Evolutionary conservation across 495 filamentous ascomycete species (phyloP), one percentile per base, ranked within the genome.

Genomic region (Tuber indicum): DNA sequence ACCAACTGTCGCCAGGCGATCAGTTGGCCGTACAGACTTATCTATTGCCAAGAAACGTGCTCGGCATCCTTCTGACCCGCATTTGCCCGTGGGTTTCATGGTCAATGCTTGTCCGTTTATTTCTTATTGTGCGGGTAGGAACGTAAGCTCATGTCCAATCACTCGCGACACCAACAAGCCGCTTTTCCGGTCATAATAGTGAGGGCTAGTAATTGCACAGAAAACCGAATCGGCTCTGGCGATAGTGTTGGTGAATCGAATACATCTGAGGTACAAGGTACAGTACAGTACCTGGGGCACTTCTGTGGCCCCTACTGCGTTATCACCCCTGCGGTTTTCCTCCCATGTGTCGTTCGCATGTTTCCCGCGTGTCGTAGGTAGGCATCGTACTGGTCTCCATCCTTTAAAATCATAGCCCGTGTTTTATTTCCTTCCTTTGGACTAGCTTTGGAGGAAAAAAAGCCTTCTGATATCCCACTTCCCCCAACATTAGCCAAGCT

Each of bases 151-250:
- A 66, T 66, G 14, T 14, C 58, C 26, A 36, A 66, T 66, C 58
- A 66, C 58, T 66, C 58, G 58, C 58, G 26, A 17, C 58, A 66
- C 58, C 58, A 66, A 66, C 58, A 66, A 66, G 58, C 58, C 58
- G n/a, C 32, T 66, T 66, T 66, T 26, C 58, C 26, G 58, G 14
- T 16, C 36, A 66, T 62, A 32, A 66, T 36, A 36, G 58, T 36
- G 14, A 36, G 14, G 26, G 58, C 7, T 26, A 26, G 58, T 36
- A 66, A 66, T 66, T 66, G 26, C 32, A 5, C 17, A 66, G 52
- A 16, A 66, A 66, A 36, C 58, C 58, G 26, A 66, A 36, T 36
- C 0, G 26, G 32, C 26, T 26, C 7, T 66, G 58, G 3, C 26
- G 58, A 36, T 36, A 26, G 52, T 62, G 58, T 66, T 66, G 58